phyloP scores from a whole-genome alignment of 306 rosid species.

The Bauhinia variegata region DNA sequence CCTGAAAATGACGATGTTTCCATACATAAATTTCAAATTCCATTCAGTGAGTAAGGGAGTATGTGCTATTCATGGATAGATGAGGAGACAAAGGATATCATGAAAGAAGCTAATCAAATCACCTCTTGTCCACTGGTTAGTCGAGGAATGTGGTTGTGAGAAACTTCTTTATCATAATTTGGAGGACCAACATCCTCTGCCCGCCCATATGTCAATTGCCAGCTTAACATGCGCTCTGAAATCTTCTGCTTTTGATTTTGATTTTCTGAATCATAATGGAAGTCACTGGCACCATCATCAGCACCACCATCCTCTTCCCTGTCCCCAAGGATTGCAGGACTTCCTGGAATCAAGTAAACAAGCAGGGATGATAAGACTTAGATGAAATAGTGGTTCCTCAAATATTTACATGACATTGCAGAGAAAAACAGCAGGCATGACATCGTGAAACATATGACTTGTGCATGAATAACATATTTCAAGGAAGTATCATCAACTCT shows the following conservation, averaged over 20 bases:
- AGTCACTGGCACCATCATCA: constrained; percentile 64
- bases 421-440: constrained; percentile 8
- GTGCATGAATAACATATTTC: constrained; percentile 13
- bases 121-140: constrained; percentile 78
- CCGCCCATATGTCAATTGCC: constrained; percentile 77
- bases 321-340: constrained; percentile 88
- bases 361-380: background rate
- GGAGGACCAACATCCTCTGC: constrained; percentile 68
- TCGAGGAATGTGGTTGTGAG: constrained; percentile 67
- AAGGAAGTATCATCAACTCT: background rate
- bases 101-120: constrained; percentile 31
- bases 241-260: constrained; percentile 86
- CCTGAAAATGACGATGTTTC: constrained; percentile 48
- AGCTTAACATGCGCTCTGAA: constrained; percentile 83
- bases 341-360: constrained; percentile 61
- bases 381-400: background rate
- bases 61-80: background rate
- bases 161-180: constrained; percentile 76
- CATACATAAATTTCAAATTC: constrained; percentile 10
- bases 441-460: constrained; percentile 19
- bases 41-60: constrained; percentile 11
- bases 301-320: constrained; percentile 63
- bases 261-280: constrained; percentile 73
- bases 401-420: background rate
- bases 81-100: background rate